Evolutionary conservation across 2,329 filamentous ascomycete species (phyloP).

Genomic region (Calonectria naviculata): DNA sequence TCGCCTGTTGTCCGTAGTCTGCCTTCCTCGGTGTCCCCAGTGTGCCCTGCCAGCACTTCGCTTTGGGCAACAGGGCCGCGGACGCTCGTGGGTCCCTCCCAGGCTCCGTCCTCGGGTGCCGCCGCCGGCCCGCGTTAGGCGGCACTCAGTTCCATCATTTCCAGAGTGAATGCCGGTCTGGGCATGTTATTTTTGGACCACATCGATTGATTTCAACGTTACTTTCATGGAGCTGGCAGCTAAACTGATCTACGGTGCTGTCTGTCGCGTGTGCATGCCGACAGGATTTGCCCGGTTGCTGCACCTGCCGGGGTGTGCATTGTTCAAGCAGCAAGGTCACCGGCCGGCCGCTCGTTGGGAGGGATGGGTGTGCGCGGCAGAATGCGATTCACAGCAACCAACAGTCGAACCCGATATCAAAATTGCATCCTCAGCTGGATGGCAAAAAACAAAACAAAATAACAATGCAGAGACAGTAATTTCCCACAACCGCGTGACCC

Average conservation of each 20-base stretch:
- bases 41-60: constrained; percentile 18
- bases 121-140: constrained; percentile 26
- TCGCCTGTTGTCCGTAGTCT: neutral
- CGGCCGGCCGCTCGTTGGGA: neutral
- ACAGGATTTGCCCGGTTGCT: neutral
- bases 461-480: neutral
- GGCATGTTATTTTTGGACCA: constrained; percentile 20
- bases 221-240: neutral
- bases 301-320: constrained; percentile 9
- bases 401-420: constrained; percentile 12
- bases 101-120: constrained; percentile 26
- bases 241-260: neutral
- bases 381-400: constrained; percentile 8
- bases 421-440: constrained; percentile 7
- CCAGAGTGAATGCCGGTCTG: neutral
- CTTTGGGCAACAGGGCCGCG: constrained; percentile 5
- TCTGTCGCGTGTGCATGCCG: constrained; percentile 6
- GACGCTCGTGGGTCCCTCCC: constrained; percentile 27
- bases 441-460: constrained; percentile 9
- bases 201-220: neutral
- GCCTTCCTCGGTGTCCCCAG: constrained; percentile 18
- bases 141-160: neutral
- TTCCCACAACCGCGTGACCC: constrained; percentile 8
- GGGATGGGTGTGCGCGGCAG: neutral
- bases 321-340: constrained; percentile 5